Evolutionary conservation across 2,329 filamentous ascomycete species (phyloP).

Genomic region (Dactylellina parvicollis): DNA sequence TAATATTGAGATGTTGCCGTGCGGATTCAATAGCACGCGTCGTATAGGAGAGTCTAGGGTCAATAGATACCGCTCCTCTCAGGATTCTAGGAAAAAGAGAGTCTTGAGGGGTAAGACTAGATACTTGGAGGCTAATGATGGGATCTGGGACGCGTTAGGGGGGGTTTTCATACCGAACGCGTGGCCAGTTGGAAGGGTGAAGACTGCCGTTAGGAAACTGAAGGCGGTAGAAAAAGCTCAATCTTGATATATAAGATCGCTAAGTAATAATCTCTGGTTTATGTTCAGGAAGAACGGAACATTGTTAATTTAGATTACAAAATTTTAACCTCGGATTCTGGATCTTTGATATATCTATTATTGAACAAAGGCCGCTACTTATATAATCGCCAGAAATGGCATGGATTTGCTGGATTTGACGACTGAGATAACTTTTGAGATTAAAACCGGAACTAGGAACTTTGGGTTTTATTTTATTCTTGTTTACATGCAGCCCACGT

Average conservation of each 20-base stretch:
- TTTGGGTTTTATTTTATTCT: too few relatives aligned
- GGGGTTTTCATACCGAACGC: conserved; percentile 39
- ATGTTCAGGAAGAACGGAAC: not conserved
- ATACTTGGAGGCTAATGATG: conserved; percentile 40
- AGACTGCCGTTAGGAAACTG: conserved; percentile 23
- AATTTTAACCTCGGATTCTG: too few relatives aligned
- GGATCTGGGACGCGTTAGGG: conserved; percentile 29
- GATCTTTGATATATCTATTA: too few relatives aligned
- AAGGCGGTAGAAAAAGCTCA: not conserved
- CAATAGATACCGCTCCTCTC: not conserved
- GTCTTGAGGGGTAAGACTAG: conserved; percentile 12
- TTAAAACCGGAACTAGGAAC: too few relatives aligned
- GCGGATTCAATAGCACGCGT: not conserved
- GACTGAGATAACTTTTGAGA: too few relatives aligned
- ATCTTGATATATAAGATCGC: not conserved
- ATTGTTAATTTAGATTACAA: too few relatives aligned
- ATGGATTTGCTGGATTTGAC: too few relatives aligned
- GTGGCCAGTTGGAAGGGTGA: conserved; percentile 27
- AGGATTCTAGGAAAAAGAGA: not conserved
- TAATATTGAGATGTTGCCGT: not conserved
- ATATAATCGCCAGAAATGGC: too few relatives aligned
- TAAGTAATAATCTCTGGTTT: not conserved
- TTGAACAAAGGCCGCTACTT: too few relatives aligned
- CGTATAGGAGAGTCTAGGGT: not conserved
- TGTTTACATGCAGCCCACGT: too few relatives aligned